These are phyloP conservation scores for Trichomonascaceae sp. DNA, from an alignment of 1,139 yeast genomes.

Conservation along the genomic window DNA sequence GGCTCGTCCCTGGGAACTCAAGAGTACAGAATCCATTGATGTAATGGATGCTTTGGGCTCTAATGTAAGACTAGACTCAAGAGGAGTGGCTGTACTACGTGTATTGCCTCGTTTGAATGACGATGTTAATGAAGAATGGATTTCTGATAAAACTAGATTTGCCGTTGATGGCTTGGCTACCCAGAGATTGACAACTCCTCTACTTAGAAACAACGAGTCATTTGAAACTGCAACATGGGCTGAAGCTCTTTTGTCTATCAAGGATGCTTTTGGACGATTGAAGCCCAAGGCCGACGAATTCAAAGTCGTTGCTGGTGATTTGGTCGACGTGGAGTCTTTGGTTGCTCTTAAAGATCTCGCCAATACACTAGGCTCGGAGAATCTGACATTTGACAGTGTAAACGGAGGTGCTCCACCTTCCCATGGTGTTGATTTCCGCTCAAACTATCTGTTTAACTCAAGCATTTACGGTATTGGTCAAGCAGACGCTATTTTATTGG, in stretches of 20 bases:
- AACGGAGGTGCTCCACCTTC: constrained; percentile 53
- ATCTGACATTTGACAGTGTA: constrained; percentile 65
- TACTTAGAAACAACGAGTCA: constrained; percentile 63
- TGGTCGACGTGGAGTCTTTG: constrained; percentile 76
- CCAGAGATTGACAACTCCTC: constrained; percentile 79
- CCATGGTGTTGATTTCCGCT: constrained; percentile 68
- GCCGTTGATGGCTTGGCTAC: constrained; percentile 84
- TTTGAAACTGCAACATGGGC: constrained; percentile 85
- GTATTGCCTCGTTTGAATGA: constrained; percentile 82
- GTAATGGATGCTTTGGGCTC: constrained; percentile 83
- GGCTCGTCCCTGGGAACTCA: constrained; percentile 92
- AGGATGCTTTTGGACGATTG: constrained; percentile 53
- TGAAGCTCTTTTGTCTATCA: constrained; percentile 69
- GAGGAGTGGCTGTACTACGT: constrained; percentile 87
- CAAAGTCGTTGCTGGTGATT: constrained; percentile 78
- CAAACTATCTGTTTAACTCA: constrained; percentile 77
- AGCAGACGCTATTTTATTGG: constrained; percentile 71
- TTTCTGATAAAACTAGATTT: constrained; percentile 79
- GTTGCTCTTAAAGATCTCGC: constrained; percentile 76
- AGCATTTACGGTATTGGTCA: constrained; percentile 75
- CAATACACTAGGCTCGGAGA: constrained; percentile 75
- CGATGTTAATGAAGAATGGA: constrained; percentile 89
- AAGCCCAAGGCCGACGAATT: constrained; percentile 65
- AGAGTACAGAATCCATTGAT: constrained; percentile 83
- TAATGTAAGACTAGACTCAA: constrained; percentile 75